Percentiles rank a stretch among this genome's conserved stretches.
phyloP scores from a whole-genome alignment of 1,139 yeast species.

The Saccharomyces hybrid region DNA sequence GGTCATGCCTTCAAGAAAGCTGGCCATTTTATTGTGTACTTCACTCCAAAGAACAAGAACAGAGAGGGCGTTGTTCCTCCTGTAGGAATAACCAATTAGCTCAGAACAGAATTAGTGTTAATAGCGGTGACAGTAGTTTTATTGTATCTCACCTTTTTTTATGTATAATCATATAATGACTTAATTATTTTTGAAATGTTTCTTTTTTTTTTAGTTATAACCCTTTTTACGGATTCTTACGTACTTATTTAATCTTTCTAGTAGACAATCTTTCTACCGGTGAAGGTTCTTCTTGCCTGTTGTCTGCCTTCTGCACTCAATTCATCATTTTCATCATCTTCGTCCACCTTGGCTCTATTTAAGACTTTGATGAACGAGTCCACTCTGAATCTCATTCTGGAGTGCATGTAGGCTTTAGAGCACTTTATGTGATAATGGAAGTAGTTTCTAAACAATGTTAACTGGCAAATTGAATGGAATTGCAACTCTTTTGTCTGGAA shows the following conservation, averaged over 20 bases:
- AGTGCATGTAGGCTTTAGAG: conserved; percentile 96
- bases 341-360: conserved; percentile 95
- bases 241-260: conserved; percentile 6
- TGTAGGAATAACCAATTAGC: neutral
- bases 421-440: conserved; percentile 98
- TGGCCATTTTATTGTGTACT: conserved; percentile 25
- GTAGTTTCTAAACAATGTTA: conserved; percentile 87
- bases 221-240: neutral
- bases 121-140: neutral
- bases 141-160: neutral
- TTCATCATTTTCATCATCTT: conserved; percentile 43
- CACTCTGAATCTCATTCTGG: conserved; percentile 95
- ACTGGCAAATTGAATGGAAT: conserved; percentile 65
- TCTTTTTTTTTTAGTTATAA: neutral
- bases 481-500: conserved; percentile 40
- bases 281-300: conserved; percentile 28
- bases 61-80: neutral
- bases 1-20: conserved; percentile 20
- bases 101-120: neutral
- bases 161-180: neutral
- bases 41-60: conserved; percentile 8
- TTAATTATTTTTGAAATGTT: neutral
- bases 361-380: conserved; percentile 88
- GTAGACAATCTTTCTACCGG: conserved; percentile 32
- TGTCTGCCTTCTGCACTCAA: conserved; percentile 9